Percentiles rank a stretch among this genome's conserved stretches.
These are phyloP conservation scores for Eucalyptus lansdowneana DNA, from an alignment of 345 rosid species.

Conservation along the genomic window DNA sequence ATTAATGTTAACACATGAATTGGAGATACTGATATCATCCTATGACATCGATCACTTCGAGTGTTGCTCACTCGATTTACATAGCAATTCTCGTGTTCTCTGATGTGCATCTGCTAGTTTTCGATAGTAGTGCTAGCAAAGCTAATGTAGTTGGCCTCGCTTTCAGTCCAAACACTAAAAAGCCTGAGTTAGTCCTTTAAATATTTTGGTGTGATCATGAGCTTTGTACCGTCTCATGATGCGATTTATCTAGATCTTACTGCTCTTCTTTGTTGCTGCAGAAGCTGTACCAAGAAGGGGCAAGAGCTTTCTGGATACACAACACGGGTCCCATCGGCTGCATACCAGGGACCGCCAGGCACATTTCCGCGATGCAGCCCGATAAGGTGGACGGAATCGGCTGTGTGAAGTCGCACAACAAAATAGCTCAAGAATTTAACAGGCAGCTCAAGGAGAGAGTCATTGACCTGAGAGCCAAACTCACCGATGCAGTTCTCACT, in stretches of 20 bases:
- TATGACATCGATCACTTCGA: neutral
- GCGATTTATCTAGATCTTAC: neutral
- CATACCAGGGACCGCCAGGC: slow-evolving; percentile 49
- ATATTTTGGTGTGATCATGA: neutral
- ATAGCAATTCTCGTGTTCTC: neutral
- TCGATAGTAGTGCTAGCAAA: neutral
- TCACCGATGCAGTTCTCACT: slow-evolving; percentile 52
- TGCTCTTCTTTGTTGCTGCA: neutral
- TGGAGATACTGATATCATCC: neutral
- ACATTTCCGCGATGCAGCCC: slow-evolving; percentile 35
- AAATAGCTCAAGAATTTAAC: slow-evolving; percentile 69
- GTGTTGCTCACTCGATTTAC: neutral
- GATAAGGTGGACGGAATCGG: slow-evolving; percentile 56
- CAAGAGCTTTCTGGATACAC: slow-evolving; percentile 67
- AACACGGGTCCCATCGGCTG: slow-evolving; percentile 92
- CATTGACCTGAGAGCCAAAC: slow-evolving; percentile 34
- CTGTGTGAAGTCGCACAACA: slow-evolving; percentile 74
- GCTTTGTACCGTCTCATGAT: neutral
- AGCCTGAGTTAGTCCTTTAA: neutral
- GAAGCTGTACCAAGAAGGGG: slow-evolving; percentile 41
- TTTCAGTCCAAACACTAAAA: neutral
- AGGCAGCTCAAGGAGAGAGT: slow-evolving; percentile 49
- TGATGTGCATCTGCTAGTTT: neutral
- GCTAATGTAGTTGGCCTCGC: neutral
- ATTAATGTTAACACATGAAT: neutral